Evolutionary conservation across 2,329 filamentous ascomycete species (phyloP), one percentile per base, ranked within the genome.

Genomic region (Fusarium guadeloupense): DNA sequence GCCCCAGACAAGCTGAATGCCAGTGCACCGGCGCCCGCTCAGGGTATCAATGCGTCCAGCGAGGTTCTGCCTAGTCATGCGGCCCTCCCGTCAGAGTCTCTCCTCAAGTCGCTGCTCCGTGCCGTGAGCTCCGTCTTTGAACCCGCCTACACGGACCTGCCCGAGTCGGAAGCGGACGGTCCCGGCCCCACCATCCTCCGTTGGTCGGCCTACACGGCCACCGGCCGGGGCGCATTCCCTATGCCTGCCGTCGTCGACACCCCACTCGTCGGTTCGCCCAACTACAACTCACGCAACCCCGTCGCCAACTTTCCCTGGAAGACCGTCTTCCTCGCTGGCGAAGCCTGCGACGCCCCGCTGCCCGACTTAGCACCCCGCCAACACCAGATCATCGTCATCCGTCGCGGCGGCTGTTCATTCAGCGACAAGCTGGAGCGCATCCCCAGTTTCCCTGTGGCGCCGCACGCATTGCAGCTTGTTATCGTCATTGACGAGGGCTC

Each of bases 381-480:
- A 39, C 81, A 96, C 76, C 89, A 97, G 45, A 81, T 98, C 56
- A 87, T 99, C 55, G 85, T 97, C 43, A 82, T 98, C 68, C 87
- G 85, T 23, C 87, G 95, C 6, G 94, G 95, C 33, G 87, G 86
- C 1, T 99, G 95, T 77, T 89, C 85, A 20, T 98, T 98, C 75
- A 89, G 85, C 30, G 78, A 89, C 23, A 99, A 99, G 74, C 78
- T 98, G 1, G 82, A 84, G 45, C 93, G 92, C 64, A 93, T 98
- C n/a, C 93, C 94, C 1, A 85, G 86, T 9, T 94, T 89, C 72
- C 81, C 87, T 2, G 88, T 90, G 0, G 80, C 81, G 0, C 73
- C 80, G 1, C 73, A 75, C 4, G 82, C 87, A 1, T 79, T 98
- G 16, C 91, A 96, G 73, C 83, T 98, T 4, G 92, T 98, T 23